Percentiles rank a stretch among this genome's conserved stretches.
Evolutionary conservation across 176 grass and related monocot species (phyloP).

Genomic region (Saccharum officinarum): DNA sequence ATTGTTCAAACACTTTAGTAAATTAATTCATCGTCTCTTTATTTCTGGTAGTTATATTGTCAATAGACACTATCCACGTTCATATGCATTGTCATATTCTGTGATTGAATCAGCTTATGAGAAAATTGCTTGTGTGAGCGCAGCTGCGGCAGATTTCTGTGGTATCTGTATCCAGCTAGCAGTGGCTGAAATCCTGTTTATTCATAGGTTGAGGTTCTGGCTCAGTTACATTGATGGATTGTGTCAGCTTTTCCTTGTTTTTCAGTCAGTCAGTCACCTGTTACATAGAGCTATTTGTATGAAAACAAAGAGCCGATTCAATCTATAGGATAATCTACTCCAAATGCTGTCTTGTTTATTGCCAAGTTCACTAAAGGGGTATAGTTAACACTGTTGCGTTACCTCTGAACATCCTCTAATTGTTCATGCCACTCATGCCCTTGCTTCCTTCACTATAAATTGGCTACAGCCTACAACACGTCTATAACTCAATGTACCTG

Average conservation of each 20-base stretch:
- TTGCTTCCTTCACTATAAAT: background rate
- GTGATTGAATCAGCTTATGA: conserved; percentile 12
- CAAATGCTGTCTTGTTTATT: background rate
- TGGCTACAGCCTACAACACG: background rate
- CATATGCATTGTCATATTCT: background rate
- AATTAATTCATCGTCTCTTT: background rate
- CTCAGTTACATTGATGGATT: background rate
- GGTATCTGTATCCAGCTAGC: background rate
- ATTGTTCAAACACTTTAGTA: background rate
- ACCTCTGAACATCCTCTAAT: background rate
- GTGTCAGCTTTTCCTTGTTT: background rate
- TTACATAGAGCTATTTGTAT: conserved; percentile 7
- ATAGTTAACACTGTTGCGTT: background rate
- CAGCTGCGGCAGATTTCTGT: background rate
- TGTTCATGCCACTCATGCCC: background rate
- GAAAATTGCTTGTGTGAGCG: background rate
- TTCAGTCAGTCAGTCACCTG: background rate
- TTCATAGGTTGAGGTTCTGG: background rate
- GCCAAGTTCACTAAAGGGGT: background rate
- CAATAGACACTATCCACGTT: background rate
- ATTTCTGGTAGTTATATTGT: background rate
- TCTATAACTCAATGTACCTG: background rate
- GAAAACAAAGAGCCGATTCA: background rate
- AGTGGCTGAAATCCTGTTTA: background rate
- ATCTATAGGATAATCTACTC: conserved; percentile 13